Percentiles rank a stretch among this genome's conserved stretches.
These are phyloP conservation scores for Peribolospora baueri DNA, from an alignment of 768 basidiomycete species.

Conservation along the genomic window DNA sequence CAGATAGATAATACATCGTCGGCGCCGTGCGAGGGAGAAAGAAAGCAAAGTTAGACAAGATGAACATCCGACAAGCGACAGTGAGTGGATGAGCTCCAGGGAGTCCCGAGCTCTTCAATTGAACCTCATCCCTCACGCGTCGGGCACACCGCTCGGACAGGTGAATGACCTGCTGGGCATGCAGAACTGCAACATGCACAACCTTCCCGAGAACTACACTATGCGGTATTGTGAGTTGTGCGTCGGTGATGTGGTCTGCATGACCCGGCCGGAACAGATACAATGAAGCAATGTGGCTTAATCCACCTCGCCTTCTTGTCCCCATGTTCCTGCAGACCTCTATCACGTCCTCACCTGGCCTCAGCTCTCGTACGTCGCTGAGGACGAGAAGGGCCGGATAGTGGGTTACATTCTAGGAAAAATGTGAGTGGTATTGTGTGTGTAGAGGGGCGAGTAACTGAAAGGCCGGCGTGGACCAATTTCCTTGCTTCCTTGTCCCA, in stretches of 20 bases:
- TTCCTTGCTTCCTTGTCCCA: background rate
- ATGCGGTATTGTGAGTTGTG: background rate
- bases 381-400: conserved; percentile 64
- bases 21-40: background rate
- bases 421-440: conserved; percentile 34
- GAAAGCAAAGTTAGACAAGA: conserved; percentile 7
- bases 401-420: conserved; percentile 92
- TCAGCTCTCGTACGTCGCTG: conserved; percentile 74
- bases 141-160: conserved; percentile 21
- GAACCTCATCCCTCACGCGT: background rate
- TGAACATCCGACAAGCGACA: conserved; percentile 25
- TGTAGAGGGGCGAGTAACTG: background rate
- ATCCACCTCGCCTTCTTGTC: too few relatives aligned
- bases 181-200: conserved; percentile 83
- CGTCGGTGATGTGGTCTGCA: too few relatives aligned
- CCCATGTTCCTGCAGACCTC: conserved; percentile 31
- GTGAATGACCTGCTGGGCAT: conserved; percentile 70
- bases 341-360: conserved; percentile 85
- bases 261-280: too few relatives aligned
- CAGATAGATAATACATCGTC: too few relatives aligned
- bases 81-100: conserved; percentile 8
- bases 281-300: background rate
- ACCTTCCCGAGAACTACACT: conserved; percentile 74
- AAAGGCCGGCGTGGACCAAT: background rate
- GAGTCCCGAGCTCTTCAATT: background rate